Conservation (phyloP, 108 stramenopile species). For the Mediolabrus comicus region DNA sequence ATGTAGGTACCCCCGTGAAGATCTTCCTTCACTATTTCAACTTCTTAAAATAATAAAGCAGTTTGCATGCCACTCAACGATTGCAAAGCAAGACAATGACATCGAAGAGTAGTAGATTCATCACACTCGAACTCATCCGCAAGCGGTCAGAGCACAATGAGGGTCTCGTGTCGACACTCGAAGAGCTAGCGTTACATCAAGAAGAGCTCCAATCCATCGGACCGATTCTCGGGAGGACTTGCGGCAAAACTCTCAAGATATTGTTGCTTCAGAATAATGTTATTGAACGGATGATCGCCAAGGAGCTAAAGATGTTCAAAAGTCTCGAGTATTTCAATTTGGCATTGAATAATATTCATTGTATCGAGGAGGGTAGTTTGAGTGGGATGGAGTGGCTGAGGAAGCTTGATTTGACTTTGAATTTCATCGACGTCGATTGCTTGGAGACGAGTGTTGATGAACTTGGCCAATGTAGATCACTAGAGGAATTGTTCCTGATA, state of each 20-base stretch:
- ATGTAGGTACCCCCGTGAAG: too few species aligned
- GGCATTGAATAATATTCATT: constrained; percentile 84
- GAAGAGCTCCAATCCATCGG: constrained; percentile 86
- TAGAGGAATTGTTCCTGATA: constrained; percentile 79
- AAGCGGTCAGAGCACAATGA: constrained; percentile 83
- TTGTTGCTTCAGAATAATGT: constrained; percentile 90
- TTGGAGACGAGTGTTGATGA: constrained; percentile 65
- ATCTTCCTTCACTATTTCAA: too few species aligned
- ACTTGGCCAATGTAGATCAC: constrained; percentile 37
- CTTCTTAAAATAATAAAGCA: too few species aligned
- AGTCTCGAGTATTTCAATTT: constrained; percentile 88
- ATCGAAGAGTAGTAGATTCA: constrained; percentile 29
- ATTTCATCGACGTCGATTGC: constrained; percentile 79
- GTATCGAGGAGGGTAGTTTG: constrained; percentile 47
- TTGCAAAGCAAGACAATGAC: too few species aligned
- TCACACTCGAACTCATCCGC: constrained; percentile 66
- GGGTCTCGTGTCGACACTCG: constrained; percentile 74
- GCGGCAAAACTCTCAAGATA: constrained; percentile 80
- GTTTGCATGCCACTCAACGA: too few species aligned
- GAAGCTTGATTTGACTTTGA: constrained; percentile 88
- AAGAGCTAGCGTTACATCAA: constrained; percentile 90
- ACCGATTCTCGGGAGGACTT: constrained; percentile 62
- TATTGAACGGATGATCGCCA: constrained; percentile 59
- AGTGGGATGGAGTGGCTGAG: constrained; percentile 72
- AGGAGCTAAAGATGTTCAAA: constrained; percentile 74